Base-by-base conservation (phyloP, 2,329 filamentous ascomycete species). In the Colletotrichum cereale region DNA sequence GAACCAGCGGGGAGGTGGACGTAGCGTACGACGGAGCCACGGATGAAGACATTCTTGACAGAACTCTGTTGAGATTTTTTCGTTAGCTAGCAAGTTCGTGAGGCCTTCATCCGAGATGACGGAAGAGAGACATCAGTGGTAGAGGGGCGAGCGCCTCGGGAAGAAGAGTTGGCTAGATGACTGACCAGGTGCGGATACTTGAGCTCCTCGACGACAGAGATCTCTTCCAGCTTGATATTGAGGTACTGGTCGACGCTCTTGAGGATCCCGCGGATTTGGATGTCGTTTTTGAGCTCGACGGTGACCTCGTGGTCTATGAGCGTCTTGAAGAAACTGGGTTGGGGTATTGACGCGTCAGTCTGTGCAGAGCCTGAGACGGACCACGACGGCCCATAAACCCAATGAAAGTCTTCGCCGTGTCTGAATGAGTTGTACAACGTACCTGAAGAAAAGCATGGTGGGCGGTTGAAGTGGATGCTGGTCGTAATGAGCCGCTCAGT, bases 211-310 rank as follows among this genome's bases (percentile, higher is more conserved):
- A 97, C 89, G 40, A 98, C 96, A 74, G 91, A 89, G 73, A 98
- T 97, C 79, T 98, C 94, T 79, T 99, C 96, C 62, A 99, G 90
- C 87, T 98, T 98, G 85, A 99, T 98, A 85, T 99, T 99, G 79
- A 99, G 90, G 84, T 97, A 99, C 86, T 98, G 96, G 82, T 99
- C 96, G 76, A 99, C 96, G 79, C 93, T 97, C 87, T 98, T 99
- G 76, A 99, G 88, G 44, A 92, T 97, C 75, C 96, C 96, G 78
- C 94, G 93, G 82, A 99, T 97, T 80, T 95, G 95, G 77, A 99
- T 97, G 84, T 99, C 96, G 83, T 99, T 99, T 86, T 99, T 99
- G 82, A 99, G 93, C 86, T 99, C 96, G 80, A 99, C 95, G 57
- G 95, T 98, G 79, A 99, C 95, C 86, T 97, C 92, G 77, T 96